Conservation (phyloP, 73 alveolate species). For the Blepharisma japonicum region DNA sequence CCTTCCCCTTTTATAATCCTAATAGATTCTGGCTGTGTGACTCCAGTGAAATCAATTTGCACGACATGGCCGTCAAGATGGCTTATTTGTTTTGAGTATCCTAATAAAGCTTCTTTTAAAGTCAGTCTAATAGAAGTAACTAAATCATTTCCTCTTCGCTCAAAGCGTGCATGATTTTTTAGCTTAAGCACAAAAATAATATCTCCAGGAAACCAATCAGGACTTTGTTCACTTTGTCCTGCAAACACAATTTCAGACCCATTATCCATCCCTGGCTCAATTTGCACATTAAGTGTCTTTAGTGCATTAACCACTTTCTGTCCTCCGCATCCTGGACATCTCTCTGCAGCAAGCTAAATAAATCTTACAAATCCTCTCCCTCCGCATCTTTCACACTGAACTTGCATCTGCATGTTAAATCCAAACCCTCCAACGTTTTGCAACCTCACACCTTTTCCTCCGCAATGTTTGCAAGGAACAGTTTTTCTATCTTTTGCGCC, state of each 20-base stretch:
- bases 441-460: slow-evolving; percentile 83
- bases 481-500: slow-evolving; percentile 96
- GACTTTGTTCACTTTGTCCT: slow-evolving; percentile 90
- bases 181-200: slow-evolving; percentile 75
- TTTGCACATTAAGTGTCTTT: slow-evolving; percentile 64
- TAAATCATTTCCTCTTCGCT: slow-evolving; percentile 83
- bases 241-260: slow-evolving; percentile 82
- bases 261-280: slow-evolving; percentile 92
- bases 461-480: slow-evolving; percentile 85
- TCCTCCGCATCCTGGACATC: slow-evolving; percentile 89
- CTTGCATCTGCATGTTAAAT: slow-evolving; percentile 88
- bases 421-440: slow-evolving; percentile 87
- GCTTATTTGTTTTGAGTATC: slow-evolving; percentile 85
- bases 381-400: slow-evolving; percentile 83
- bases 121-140: slow-evolving; percentile 66
- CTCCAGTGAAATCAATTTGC: slow-evolving; percentile 72
- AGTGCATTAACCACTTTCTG: slow-evolving; percentile 72
- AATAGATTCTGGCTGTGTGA: slow-evolving; percentile 86
- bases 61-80: slow-evolving; percentile 93
- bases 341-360: slow-evolving; percentile 57
- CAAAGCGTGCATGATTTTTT: slow-evolving; percentile 71
- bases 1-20: slow-evolving; percentile 92
- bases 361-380: slow-evolving; percentile 74
- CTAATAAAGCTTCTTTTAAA: slow-evolving; percentile 93
- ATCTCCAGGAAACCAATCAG: slow-evolving; percentile 95